Evolutionary conservation across 192 early-diverging fungal species (phyloP).

Genomic region (Podila minutissima): DNA sequence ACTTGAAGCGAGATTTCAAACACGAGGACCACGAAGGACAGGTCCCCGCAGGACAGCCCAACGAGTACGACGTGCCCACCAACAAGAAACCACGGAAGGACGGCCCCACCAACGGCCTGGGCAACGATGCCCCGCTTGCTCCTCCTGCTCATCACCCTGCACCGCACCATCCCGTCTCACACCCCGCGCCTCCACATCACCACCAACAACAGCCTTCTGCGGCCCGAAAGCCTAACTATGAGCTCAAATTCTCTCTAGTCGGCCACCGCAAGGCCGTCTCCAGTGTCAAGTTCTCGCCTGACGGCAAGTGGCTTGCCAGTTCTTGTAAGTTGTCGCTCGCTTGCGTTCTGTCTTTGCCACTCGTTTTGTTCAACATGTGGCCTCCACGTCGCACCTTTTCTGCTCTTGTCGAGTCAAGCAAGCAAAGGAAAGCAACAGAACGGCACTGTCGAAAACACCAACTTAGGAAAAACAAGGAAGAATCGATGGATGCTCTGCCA

Average conservation of each 20-base stretch:
- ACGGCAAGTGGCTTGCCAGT: conserved; percentile 96
- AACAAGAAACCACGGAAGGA: conserved; percentile 42
- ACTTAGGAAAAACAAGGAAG: too few relatives aligned
- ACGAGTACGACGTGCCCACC: conserved; percentile 23
- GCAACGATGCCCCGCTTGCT: background rate
- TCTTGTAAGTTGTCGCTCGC: conserved; percentile 66
- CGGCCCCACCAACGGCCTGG: conserved; percentile 14
- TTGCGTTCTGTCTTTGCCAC: background rate
- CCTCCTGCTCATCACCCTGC: background rate
- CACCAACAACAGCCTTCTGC: conserved; percentile 14
- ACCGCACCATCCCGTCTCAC: background rate
- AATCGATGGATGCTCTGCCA: too few relatives aligned
- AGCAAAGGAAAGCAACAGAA: too few relatives aligned
- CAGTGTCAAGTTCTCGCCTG: conserved; percentile 97
- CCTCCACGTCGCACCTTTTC: background rate
- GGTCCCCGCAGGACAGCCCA: conserved; percentile 7
- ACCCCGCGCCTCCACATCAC: background rate
- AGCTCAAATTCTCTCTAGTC: conserved; percentile 85
- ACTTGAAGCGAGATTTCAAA: conserved; percentile 46
- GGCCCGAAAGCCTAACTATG: conserved; percentile 78
- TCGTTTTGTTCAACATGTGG: background rate
- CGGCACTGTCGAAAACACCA: too few relatives aligned
- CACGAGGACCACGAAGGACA: conserved; percentile 30
- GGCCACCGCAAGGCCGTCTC: conserved; percentile 97
- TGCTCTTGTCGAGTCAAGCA: too few relatives aligned